Evolutionary conservation across 2,329 filamentous ascomycete genomes (phyloP), one percentile per base, ranked within the genome.

Genomic region (Aspergillus udagawae): DNA sequence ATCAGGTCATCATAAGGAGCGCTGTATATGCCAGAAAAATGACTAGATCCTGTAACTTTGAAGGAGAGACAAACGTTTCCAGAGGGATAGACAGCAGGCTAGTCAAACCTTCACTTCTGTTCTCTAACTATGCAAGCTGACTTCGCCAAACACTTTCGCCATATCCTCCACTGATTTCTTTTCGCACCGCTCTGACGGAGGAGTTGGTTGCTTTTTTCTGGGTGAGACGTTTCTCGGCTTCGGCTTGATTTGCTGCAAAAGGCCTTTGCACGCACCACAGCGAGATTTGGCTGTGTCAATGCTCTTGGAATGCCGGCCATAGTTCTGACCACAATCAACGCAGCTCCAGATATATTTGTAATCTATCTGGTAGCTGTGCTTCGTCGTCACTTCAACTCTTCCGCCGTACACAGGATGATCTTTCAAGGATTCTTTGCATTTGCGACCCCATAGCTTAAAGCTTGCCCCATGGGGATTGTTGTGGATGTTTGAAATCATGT

Each of bases 321-420:
- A 95, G 70, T 90, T 87, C 32, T 82, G 76, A 0, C 79, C 82
- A 69, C 94, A 97, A 3, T 69, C 72, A 4, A 72, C 76, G 70
- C 93, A 97, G 45, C 83, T 79, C 93, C 94, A 97, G 21, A 92
- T 77, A 70, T 93, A 99, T 77, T 93, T 95, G 78, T 91, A 96
- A 65, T 92, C 88, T 67, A 97, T 97, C 51, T 87, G 83, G 72
- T 97, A 99, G 32, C 80, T 83, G 74, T 99, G 93, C 69, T 90
- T 95, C 0, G 92, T 97, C 1, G 92, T 96, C 21, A 97, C 91
- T 35, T 87, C 77, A 47, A 97, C 76, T 3, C 70, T 83, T 2
- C 84, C 79, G 49, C 82, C 70, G 2, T 77, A 81, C 63, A 92
- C 90, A 0, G 79, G 80, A 2, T 78, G 67, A 25, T 65, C 55